Evolutionary conservation across 2,329 filamentous ascomycete species (phyloP).

Genomic region (Epichloe gansuensis): DNA sequence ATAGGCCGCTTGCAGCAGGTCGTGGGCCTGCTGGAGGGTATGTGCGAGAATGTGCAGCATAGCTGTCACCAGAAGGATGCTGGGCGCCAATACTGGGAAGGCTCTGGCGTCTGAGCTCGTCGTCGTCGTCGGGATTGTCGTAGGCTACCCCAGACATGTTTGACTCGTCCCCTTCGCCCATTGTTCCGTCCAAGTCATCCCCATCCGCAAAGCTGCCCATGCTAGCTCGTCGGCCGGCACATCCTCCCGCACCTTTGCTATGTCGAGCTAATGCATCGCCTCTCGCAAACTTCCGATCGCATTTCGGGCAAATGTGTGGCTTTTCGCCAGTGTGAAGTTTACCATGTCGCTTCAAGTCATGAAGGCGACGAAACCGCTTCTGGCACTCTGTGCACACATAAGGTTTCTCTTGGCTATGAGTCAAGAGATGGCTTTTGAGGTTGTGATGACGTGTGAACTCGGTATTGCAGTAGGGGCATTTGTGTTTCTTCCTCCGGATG

Average conservation of each 20-base stretch:
- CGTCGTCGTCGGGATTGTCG: constrained; percentile 45
- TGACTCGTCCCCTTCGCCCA: constrained; percentile 40
- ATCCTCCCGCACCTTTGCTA: constrained; percentile 90
- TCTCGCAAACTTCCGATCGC: constrained; percentile 85
- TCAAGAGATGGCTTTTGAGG: constrained; percentile 91
- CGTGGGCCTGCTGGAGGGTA: constrained; percentile 58
- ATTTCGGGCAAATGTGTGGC: constrained; percentile 89
- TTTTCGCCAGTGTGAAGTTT: constrained; percentile 96
- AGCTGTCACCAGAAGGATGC: constrained; percentile 47
- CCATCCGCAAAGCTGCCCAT: constrained; percentile 72
- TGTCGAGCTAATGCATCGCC: constrained; percentile 91
- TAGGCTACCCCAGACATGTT: constrained; percentile 46
- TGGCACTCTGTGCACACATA: constrained; percentile 91
- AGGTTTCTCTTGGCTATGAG: constrained; percentile 96
- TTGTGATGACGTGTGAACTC: constrained; percentile 98
- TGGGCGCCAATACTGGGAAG: constrained; percentile 64
- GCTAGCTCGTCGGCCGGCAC: constrained; percentile 80
- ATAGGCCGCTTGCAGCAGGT: constrained; percentile 42
- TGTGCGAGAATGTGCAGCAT: constrained; percentile 58
- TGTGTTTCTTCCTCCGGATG: constrained; percentile 68
- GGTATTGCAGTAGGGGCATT: constrained; percentile 90
- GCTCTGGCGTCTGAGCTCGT: constrained; percentile 53
- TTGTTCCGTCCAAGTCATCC: constrained; percentile 51
- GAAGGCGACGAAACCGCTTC: constrained; percentile 80
- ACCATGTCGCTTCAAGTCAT: constrained; percentile 90